Evolutionary conservation across 192 early-diverging fungal species (phyloP).

Genomic region (Coemansia pectinata): DNA sequence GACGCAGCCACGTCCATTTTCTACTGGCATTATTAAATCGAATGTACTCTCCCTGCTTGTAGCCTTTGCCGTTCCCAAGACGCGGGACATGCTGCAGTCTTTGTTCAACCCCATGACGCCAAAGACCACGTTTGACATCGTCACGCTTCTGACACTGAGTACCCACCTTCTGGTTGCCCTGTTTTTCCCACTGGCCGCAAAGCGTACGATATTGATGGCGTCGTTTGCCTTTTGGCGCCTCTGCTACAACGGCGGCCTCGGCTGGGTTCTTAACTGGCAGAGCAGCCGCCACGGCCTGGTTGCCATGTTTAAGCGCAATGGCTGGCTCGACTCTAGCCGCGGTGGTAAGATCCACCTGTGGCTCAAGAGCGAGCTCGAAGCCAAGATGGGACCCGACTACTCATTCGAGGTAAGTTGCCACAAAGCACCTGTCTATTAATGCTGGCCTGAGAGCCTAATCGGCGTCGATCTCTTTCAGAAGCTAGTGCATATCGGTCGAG

Average conservation of each 20-base stretch:
- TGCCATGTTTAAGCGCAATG: slow-evolving; percentile 65
- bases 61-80: slow-evolving; percentile 67
- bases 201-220: slow-evolving; percentile 65
- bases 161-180: slow-evolving; percentile 70
- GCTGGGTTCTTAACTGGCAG: slow-evolving; percentile 78
- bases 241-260: slow-evolving; percentile 86
- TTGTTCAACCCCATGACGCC: slow-evolving; percentile 69
- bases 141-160: slow-evolving; percentile 66
- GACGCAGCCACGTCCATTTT: slow-evolving; percentile 1
- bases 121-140: slow-evolving; percentile 75
- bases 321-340: slow-evolving; percentile 64
- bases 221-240: slow-evolving; percentile 86
- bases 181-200: slow-evolving; percentile 56
- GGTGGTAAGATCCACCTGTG: slow-evolving; percentile 59
- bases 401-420: slow-evolving; percentile 63
- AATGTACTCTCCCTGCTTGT: slow-evolving; percentile 4
- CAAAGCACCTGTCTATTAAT: neutral
- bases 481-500: neutral
- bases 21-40: neutral
- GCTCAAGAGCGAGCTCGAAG: slow-evolving; percentile 68
- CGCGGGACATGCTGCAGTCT: slow-evolving; percentile 72
- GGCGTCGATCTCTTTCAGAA: slow-evolving; percentile 20
- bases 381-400: slow-evolving; percentile 80
- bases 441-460: neutral
- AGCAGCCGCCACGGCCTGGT: slow-evolving; percentile 75